Evolutionary conservation across 192 early-diverging fungal species (phyloP).

Genomic region (Rhizophagus sp.): DNA sequence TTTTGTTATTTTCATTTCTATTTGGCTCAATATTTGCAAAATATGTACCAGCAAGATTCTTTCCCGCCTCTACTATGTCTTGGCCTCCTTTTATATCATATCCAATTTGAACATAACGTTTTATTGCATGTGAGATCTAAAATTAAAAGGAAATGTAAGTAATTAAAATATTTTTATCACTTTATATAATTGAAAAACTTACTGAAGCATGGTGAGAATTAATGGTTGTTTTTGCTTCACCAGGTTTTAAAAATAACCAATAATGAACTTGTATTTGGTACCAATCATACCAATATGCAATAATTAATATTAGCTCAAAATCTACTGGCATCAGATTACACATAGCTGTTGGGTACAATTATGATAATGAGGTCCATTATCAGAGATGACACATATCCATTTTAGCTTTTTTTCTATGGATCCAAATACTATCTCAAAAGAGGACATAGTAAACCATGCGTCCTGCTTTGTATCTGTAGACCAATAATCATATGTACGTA

Average conservation of each 20-base stretch:
- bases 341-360: no score
- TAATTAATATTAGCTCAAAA: neutral
- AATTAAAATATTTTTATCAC: neutral
- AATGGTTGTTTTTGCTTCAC: neutral
- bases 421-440: neutral
- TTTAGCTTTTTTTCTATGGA: slow-evolving; percentile 1
- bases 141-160: neutral
- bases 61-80: neutral
- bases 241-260: slow-evolving; percentile 8
- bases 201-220: neutral
- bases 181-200: slow-evolving; percentile 1
- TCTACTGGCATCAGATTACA: no score
- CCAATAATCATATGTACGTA: neutral
- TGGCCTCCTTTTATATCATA: neutral
- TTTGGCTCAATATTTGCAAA: slow-evolving; percentile 9
- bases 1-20: neutral
- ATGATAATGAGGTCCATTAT: slow-evolving; percentile 13
- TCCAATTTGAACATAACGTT: slow-evolving; percentile 11
- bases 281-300: neutral
- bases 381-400: slow-evolving; percentile 8
- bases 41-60: neutral
- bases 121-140: slow-evolving; percentile 8
- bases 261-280: neutral
- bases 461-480: neutral
- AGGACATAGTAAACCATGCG: neutral